phyloP scores from a whole-genome alignment of 1,284 basidiomycete genomes.

The Ustilago nuda region DNA sequence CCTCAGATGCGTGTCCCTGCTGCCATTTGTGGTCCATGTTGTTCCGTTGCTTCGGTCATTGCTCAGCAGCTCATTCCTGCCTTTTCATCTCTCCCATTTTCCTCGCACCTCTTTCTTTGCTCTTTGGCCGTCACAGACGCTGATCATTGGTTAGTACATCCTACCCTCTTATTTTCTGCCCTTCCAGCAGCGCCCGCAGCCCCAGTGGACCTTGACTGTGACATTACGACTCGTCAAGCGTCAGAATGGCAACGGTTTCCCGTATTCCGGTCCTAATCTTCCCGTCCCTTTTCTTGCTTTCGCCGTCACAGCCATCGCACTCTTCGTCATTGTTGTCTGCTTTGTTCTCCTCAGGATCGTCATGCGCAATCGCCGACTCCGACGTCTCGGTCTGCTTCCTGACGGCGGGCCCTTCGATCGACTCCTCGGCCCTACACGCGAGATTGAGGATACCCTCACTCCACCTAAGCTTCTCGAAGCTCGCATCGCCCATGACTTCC shows the following conservation, averaged over 20 bases:
- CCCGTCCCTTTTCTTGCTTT: conserved; percentile 57
- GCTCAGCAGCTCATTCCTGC: conserved; percentile 18
- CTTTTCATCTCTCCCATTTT: conserved; percentile 9
- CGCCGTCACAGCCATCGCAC: conserved; percentile 60
- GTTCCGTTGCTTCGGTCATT: not conserved
- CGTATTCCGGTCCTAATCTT: conserved; percentile 35
- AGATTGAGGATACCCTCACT: conserved; percentile 56
- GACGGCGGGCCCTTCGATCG: conserved; percentile 51
- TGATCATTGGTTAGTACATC: conserved; percentile 61
- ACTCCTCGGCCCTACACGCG: conserved; percentile 45
- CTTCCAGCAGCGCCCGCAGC: conserved; percentile 6
- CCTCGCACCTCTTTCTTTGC: not conserved
- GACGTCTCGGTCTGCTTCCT: conserved; percentile 57
- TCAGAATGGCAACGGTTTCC: conserved; percentile 20
- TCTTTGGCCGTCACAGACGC: conserved; percentile 37
- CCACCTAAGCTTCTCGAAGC: conserved; percentile 63
- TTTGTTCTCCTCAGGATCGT: conserved; percentile 64
- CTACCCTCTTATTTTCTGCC: conserved; percentile 16
- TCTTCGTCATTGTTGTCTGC: conserved; percentile 63
- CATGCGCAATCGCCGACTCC: conserved; percentile 59
- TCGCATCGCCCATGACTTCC: conserved; percentile 52
- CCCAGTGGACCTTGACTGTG: not conserved
- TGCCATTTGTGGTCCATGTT: not conserved
- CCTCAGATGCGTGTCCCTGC: not conserved
- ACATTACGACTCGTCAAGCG: conserved; percentile 21